Conservation (phyloP, 1,284 basidiomycete species). For the Schizophyllum commune region DNA sequence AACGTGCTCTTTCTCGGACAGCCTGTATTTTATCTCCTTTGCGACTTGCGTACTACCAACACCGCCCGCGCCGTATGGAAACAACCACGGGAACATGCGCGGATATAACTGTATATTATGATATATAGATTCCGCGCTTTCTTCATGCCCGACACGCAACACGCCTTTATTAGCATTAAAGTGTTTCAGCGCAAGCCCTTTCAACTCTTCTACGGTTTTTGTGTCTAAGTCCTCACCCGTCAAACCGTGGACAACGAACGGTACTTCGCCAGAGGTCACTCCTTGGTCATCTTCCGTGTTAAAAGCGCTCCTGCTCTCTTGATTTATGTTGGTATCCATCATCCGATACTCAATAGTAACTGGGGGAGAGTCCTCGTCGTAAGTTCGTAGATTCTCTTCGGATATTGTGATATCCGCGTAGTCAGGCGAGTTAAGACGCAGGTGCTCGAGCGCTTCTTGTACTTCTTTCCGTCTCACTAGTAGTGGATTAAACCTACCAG, state of each 20-base stretch:
- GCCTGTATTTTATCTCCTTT: constrained; percentile 14
- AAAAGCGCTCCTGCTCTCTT: constrained; percentile 17
- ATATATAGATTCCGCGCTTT: constrained; percentile 14
- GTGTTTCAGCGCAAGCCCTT: constrained; percentile 14
- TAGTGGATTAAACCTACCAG: constrained; percentile 24
- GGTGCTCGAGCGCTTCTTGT: constrained; percentile 25
- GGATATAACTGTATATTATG: constrained; percentile 21
- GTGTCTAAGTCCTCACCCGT: constrained; percentile 18
- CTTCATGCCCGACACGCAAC: constrained; percentile 13
- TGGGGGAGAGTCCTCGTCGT: constrained; percentile 21
- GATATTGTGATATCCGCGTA: constrained; percentile 29
- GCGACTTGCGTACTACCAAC: constrained; percentile 8
- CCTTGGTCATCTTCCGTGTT: constrained; percentile 25
- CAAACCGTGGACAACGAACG: constrained; percentile 28
- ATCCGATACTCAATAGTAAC: constrained; percentile 21
- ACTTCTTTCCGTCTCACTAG: constrained; percentile 24
- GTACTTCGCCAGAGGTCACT: constrained; percentile 21
- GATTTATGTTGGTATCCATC: constrained; percentile 11
- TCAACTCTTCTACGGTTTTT: constrained; percentile 13
- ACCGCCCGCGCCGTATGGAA: constrained; percentile 15
- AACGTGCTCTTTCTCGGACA: no score
- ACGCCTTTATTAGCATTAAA: constrained; percentile 11
- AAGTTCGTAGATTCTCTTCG: constrained; percentile 22
- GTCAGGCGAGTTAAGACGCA: constrained; percentile 28
- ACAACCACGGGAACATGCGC: constrained; percentile 21